Percentiles rank a stretch among this genome's conserved stretches.
phyloP scores from a whole-genome alignment of 441 rosid species.

The Bruguiera hainesii region DNA sequence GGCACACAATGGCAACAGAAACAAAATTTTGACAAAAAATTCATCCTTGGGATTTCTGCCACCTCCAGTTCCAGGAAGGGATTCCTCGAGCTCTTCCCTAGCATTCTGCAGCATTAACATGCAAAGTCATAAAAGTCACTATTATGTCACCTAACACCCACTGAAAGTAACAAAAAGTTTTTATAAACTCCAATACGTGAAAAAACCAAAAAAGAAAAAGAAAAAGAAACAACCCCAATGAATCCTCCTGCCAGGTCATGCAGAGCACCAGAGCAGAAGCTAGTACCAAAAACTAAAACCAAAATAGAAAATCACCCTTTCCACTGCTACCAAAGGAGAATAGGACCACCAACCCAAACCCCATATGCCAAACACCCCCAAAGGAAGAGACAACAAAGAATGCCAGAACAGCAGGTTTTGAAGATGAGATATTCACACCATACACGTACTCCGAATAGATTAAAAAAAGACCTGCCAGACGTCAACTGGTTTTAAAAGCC shows the following conservation, averaged over 20 bases:
- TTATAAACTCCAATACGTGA: too few species aligned
- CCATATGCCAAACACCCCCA: background rate
- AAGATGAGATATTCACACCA: background rate
- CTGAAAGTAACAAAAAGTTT: background rate
- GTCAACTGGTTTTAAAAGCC: conserved; percentile 96
- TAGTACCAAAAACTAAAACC: background rate
- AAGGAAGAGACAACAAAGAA: background rate
- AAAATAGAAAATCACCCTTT: background rate
- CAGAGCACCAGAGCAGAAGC: background rate
- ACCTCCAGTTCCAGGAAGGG: conserved; percentile 95
- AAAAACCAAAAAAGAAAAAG: too few species aligned
- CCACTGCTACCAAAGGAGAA: conserved; percentile 2
- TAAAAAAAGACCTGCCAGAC: conserved; percentile 78
- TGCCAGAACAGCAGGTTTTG: background rate
- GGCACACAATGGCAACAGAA: conserved; percentile 62
- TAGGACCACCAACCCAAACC: background rate
- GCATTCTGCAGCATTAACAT: conserved; percentile 48
- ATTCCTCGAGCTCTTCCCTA: conserved; percentile 63
- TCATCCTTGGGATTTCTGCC: conserved; percentile 74
- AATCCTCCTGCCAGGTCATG: background rate
- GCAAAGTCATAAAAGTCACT: conserved; percentile 9
- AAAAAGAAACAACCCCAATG: background rate
- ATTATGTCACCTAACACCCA: background rate
- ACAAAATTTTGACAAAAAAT: conserved; percentile 64
- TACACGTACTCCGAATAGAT: conserved; percentile 5